These are phyloP conservation scores for Erythrophleum fordii DNA, from an alignment of 306 rosid species.

Conservation along the genomic window DNA sequence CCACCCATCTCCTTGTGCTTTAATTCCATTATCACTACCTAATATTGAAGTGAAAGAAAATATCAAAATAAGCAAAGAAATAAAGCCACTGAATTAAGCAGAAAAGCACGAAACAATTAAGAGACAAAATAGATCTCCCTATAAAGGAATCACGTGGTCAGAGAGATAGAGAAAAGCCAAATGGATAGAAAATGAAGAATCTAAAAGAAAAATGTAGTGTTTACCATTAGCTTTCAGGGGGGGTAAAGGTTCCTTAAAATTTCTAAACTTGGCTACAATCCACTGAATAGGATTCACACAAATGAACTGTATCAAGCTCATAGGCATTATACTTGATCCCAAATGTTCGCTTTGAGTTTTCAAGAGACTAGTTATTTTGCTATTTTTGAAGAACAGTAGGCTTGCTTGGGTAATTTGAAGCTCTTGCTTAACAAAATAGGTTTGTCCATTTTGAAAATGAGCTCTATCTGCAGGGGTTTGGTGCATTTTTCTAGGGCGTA, in stretches of 20 bases:
- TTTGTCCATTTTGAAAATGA: background rate
- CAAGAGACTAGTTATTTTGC: background rate
- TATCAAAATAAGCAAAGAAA: conserved; percentile 31
- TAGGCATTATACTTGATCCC: background rate
- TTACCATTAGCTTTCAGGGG: background rate
- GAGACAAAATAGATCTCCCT: conserved; percentile 3
- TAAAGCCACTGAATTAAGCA: conserved; percentile 20
- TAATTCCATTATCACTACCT: conserved; percentile 96
- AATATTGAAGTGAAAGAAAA: conserved; percentile 33
- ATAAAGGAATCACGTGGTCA: background rate
- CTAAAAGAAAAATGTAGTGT: background rate
- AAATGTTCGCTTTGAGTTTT: background rate
- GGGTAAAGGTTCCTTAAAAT: background rate
- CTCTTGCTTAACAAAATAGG: background rate
- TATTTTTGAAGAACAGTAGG: background rate
- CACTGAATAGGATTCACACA: background rate
- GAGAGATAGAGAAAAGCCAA: conserved; percentile 8
- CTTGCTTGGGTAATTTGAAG: background rate
- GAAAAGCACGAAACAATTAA: background rate
- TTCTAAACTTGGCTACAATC: background rate
- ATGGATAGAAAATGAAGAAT: background rate
- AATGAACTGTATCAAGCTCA: background rate
- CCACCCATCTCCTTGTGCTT: conserved; percentile 99
- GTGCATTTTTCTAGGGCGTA: background rate
- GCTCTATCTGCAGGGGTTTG: background rate